phyloP scores from a whole-genome alignment of 768 basidiomycete genomes.

The Amanita subjunquillea region DNA sequence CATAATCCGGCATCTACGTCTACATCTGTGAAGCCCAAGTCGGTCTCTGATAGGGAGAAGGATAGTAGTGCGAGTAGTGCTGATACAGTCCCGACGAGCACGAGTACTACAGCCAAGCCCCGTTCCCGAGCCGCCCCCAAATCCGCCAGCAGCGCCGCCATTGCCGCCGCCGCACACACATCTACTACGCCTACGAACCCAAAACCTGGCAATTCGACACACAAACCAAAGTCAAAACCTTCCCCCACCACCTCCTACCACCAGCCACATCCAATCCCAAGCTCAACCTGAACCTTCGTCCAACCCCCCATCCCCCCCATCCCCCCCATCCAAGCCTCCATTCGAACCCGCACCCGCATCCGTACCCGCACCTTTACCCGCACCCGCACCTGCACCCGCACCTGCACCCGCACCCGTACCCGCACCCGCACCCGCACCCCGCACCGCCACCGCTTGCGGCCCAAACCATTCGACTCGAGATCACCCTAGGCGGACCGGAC shows the following conservation, averaged over 20 bases:
- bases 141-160: neutral
- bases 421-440: too few species aligned
- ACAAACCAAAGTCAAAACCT: neutral
- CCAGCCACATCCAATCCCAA: neutral
- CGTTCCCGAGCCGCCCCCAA: constrained; percentile 15
- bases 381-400: too few species aligned
- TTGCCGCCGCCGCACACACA: constrained; percentile 3
- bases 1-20: neutral
- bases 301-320: too few species aligned
- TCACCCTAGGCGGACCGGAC: constrained; percentile 59
- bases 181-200: neutral
- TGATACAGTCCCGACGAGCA: neutral
- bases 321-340: too few species aligned
- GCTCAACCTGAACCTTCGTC: neutral
- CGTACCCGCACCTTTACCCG: too few species aligned
- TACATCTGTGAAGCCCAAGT: neutral
- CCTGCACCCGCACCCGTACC: too few species aligned
- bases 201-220: neutral
- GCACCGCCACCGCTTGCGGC: constrained; percentile 25
- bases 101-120: neutral
- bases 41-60: neutral
- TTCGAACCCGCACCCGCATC: too few species aligned
- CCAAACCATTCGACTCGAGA: constrained; percentile 59
- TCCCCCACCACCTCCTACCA: neutral
- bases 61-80: too few species aligned